Conservation (phyloP, 1,284 basidiomycete species). For the Cutaneotrichosporon dermatis region DNA sequence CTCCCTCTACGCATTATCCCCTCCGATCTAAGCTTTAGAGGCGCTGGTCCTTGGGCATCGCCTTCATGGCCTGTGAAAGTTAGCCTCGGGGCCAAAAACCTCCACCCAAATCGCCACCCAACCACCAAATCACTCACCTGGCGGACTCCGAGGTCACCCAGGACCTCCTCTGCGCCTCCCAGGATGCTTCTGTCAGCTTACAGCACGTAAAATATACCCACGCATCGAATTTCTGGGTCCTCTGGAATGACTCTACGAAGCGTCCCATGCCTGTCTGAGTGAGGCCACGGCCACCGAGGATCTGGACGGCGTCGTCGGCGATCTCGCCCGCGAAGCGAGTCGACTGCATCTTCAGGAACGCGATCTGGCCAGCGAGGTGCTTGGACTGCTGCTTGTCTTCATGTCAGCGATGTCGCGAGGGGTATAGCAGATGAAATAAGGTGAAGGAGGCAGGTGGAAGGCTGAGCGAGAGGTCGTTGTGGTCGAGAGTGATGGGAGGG, state of each 20-base stretch:
- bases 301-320: slow-evolving; percentile 54
- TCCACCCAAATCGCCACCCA: no score
- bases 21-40: slow-evolving; percentile 8
- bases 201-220: no score
- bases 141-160: slow-evolving; percentile 54
- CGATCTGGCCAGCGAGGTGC: slow-evolving; percentile 49
- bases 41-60: slow-evolving; percentile 25
- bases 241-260: slow-evolving; percentile 52
- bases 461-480: no score
- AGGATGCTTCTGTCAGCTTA: slow-evolving; percentile 54
- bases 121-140: no score
- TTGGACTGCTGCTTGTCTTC: slow-evolving; percentile 59
- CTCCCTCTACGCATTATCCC: not conserved
- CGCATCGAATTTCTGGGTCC: slow-evolving; percentile 72
- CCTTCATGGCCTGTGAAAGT: slow-evolving; percentile 30
- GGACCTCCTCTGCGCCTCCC: slow-evolving; percentile 51
- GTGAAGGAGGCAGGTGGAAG: no score
- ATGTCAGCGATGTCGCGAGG: slow-evolving; percentile 10
- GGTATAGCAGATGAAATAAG: no score
- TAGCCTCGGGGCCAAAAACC: no score
- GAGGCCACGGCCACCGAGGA: slow-evolving; percentile 56
- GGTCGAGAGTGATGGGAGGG: no score
- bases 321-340: slow-evolving; percentile 49
- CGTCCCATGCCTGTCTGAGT: slow-evolving; percentile 62
- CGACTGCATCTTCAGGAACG: slow-evolving; percentile 59